Evolutionary conservation across 2,329 filamentous ascomycete species (phyloP).

Genomic region (Pezicula neosporulosa): DNA sequence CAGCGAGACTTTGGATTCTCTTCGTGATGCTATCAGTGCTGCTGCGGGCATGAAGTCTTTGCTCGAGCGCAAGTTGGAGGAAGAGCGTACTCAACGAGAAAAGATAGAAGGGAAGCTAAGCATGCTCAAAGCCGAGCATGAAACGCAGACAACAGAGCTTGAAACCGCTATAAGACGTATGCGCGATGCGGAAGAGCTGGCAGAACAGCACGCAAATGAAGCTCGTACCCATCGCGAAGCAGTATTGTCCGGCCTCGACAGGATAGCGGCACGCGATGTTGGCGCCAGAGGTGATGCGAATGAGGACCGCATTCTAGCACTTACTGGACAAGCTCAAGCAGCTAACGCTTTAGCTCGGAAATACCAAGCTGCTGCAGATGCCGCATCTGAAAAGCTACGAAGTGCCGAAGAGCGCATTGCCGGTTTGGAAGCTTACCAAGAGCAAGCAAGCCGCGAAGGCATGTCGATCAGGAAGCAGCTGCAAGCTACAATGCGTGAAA

Average conservation of each 20-base stretch:
- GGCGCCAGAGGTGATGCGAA: slow-evolving; percentile 44
- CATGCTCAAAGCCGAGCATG: slow-evolving; percentile 78
- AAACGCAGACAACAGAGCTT: slow-evolving; percentile 74
- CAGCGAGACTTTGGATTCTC: slow-evolving; percentile 65
- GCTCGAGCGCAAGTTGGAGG: slow-evolving; percentile 76
- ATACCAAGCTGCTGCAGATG: slow-evolving; percentile 85
- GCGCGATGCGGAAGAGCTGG: slow-evolving; percentile 82
- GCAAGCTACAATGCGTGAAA: slow-evolving; percentile 78
- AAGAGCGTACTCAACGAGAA: slow-evolving; percentile 76
- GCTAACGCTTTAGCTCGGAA: slow-evolving; percentile 80
- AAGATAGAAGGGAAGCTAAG: slow-evolving; percentile 72
- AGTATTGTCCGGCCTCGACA: slow-evolving; percentile 78
- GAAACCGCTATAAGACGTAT: slow-evolving; percentile 71
- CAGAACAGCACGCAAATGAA: slow-evolving; percentile 83
- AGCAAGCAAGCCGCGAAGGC: slow-evolving; percentile 92
- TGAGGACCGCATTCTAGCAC: slow-evolving; percentile 64
- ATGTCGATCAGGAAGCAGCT: slow-evolving; percentile 87
- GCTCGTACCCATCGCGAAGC: slow-evolving; percentile 81
- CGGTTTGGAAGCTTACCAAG: slow-evolving; percentile 93
- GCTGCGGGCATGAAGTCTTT: slow-evolving; percentile 74
- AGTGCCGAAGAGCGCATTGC: slow-evolving; percentile 95
- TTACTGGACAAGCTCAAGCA: slow-evolving; percentile 76
- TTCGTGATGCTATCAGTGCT: slow-evolving; percentile 74
- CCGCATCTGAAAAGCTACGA: slow-evolving; percentile 82
- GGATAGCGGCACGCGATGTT: slow-evolving; percentile 56